These are phyloP conservation scores for Panicum miliaceum DNA, from an alignment of 176 grass and related monocot genomes.

Conservation along the genomic window DNA sequence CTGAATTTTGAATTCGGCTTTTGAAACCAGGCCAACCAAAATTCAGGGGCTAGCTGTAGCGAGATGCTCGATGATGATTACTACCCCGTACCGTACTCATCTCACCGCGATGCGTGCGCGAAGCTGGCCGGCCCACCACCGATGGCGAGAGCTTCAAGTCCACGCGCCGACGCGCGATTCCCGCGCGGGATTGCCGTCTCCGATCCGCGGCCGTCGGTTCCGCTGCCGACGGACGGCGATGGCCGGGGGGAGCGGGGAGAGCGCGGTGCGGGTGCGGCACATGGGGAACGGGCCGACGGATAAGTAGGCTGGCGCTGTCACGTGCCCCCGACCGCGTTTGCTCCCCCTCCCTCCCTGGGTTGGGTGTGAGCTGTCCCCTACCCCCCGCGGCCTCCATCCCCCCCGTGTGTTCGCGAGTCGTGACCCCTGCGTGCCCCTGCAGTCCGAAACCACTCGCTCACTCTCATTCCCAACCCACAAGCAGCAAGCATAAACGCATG, in stretches of 20 bases:
- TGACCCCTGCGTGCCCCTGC: constrained; percentile 29
- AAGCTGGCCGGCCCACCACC: not conserved
- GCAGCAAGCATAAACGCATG: not conserved
- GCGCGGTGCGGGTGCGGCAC: not conserved
- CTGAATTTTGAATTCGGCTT: not conserved
- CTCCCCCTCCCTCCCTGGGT: not conserved
- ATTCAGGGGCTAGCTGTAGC: too few species aligned
- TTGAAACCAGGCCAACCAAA: not conserved
- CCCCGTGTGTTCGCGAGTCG: not conserved
- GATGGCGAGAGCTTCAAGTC: not conserved
- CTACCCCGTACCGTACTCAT: not conserved
- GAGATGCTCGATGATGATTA: too few species aligned
- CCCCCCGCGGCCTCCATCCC: too few species aligned
- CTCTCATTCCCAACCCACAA: not conserved
- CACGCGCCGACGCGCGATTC: constrained; percentile 37
- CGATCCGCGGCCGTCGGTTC: not conserved
- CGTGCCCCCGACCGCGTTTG: constrained; percentile 37
- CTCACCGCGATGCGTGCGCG: not conserved
- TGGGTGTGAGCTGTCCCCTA: constrained; percentile 21
- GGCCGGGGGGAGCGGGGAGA: not conserved
- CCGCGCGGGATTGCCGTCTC: not conserved
- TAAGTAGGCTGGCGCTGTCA: not conserved
- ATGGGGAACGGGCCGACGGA: not conserved
- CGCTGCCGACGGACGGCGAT: not conserved
- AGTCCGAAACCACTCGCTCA: not conserved